Evolutionary conservation across 2,329 filamentous ascomycete genomes (phyloP).

Genomic region (Akanthomyces dipterigenus): DNA sequence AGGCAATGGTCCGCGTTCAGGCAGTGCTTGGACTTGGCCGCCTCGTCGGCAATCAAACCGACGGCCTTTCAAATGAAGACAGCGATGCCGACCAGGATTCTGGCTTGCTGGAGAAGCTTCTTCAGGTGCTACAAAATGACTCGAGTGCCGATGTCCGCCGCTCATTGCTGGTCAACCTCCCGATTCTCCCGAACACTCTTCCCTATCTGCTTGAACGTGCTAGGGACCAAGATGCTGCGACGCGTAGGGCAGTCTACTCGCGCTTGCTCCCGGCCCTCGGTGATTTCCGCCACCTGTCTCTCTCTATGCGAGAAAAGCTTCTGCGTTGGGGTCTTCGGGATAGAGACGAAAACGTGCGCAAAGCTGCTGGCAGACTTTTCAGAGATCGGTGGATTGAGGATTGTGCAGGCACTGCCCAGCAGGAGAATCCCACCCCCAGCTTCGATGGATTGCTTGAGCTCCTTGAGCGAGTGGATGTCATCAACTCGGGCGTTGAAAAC

Average conservation of each 20-base stretch:
- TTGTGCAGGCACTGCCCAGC: constrained; percentile 64
- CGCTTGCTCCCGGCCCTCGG: constrained; percentile 80
- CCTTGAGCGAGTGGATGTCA: constrained; percentile 86
- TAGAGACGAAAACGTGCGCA: constrained; percentile 87
- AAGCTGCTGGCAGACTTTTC: constrained; percentile 84
- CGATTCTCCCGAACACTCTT: constrained; percentile 72
- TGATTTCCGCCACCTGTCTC: constrained; percentile 87
- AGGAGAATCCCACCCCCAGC: constrained; percentile 57
- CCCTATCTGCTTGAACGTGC: constrained; percentile 86
- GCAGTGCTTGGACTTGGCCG: constrained; percentile 85
- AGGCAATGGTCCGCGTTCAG: constrained; percentile 84
- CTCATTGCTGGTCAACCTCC: constrained; percentile 83
- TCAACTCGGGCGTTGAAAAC: constrained; percentile 82
- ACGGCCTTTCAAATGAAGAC: constrained; percentile 63
- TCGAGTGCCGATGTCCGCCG: constrained; percentile 88
- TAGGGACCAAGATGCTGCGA: constrained; percentile 78
- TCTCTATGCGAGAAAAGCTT: constrained; percentile 92
- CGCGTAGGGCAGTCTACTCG: constrained; percentile 79
- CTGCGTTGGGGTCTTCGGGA: constrained; percentile 92
- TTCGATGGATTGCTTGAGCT: constrained; percentile 84
- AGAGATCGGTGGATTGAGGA: constrained; percentile 97
- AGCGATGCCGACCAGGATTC: constrained; percentile 57
- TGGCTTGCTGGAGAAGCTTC: constrained; percentile 72
- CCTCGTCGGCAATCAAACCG: constrained; percentile 70
- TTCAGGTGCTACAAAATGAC: constrained; percentile 88